These are phyloP conservation scores for Chrysanthemum lavandulifolium DNA, from an alignment of 129 eudicot species.

Conservation along the genomic window DNA sequence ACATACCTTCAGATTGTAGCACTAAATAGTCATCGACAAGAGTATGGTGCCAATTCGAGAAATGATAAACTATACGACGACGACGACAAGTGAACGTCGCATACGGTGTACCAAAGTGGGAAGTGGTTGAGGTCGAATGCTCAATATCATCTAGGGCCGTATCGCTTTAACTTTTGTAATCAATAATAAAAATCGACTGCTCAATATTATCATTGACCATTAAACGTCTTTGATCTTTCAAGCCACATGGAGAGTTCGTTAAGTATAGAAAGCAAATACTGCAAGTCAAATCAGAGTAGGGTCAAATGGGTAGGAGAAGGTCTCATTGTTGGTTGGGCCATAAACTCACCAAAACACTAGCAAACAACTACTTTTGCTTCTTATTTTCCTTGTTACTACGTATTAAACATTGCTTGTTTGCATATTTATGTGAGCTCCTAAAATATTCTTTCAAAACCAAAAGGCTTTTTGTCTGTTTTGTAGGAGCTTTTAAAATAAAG, in stretches of 20 bases:
- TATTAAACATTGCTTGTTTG: no score
- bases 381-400: no score
- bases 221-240: neutral
- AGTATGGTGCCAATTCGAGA: neutral
- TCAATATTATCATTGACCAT: neutral
- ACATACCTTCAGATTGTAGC: no score
- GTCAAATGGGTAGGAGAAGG: slow-evolving; percentile 1
- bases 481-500: no score
- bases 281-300: slow-evolving; percentile 8
- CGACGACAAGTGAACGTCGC: neutral
- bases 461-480: no score
- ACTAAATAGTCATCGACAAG: neutral
- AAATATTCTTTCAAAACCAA: no score
- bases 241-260: neutral
- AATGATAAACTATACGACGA: neutral
- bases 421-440: no score
- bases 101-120: neutral
- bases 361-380: neutral
- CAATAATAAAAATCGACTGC: neutral
- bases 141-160: neutral
- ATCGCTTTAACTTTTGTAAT: no score
- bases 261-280: neutral
- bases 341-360: slow-evolving; percentile 18
- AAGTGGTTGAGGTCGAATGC: neutral
- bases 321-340: slow-evolving; percentile 5